Percentiles rank a stretch among this genome's conserved stretches.
Evolutionary conservation across 2,329 filamentous ascomycete genomes (phyloP).

Genomic region (Neopestalotiopsis clavispora): DNA sequence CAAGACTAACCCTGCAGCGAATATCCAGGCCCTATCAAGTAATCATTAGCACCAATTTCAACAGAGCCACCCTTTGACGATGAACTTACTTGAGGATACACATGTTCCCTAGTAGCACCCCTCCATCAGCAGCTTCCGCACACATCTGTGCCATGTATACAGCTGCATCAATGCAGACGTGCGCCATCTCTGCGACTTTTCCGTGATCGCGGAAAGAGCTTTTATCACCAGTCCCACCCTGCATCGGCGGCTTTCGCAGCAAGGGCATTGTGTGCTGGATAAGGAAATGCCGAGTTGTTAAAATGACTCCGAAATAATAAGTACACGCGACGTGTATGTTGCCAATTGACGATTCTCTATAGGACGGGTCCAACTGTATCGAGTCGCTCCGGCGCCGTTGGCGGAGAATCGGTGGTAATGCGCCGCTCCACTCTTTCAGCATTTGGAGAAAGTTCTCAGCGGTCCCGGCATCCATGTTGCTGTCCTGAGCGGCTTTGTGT

Average conservation of each 20-base stretch:
- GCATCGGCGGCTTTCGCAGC: constrained; percentile 34
- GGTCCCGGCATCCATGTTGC: constrained; percentile 11
- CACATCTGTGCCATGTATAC: constrained; percentile 61
- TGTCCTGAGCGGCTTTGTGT: constrained; percentile 14
- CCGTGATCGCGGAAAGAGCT: not conserved
- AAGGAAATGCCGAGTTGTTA: constrained; percentile 60
- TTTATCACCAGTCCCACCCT: constrained; percentile 3
- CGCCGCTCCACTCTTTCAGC: constrained; percentile 12
- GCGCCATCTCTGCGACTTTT: constrained; percentile 42
- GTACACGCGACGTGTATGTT: constrained; percentile 60
- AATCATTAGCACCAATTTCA: not conserved
- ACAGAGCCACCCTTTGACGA: not conserved
- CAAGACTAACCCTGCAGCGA: constrained; percentile 60
- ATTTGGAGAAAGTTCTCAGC: constrained; percentile 15
- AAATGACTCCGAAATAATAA: constrained; percentile 64
- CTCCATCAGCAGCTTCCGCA: constrained; percentile 48
- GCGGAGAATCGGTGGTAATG: constrained; percentile 15
- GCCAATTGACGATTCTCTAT: constrained; percentile 45
- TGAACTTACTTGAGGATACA: constrained; percentile 59
- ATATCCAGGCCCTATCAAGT: constrained; percentile 52
- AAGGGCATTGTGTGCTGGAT: constrained; percentile 51
- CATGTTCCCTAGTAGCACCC: constrained; percentile 58
- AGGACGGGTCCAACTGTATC: constrained; percentile 17
- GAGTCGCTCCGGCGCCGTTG: constrained; percentile 22
- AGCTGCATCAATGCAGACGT: constrained; percentile 60